Conservation (phyloP, 2,329 filamentous ascomycete genomes). For the Penicillium occitanis region DNA sequence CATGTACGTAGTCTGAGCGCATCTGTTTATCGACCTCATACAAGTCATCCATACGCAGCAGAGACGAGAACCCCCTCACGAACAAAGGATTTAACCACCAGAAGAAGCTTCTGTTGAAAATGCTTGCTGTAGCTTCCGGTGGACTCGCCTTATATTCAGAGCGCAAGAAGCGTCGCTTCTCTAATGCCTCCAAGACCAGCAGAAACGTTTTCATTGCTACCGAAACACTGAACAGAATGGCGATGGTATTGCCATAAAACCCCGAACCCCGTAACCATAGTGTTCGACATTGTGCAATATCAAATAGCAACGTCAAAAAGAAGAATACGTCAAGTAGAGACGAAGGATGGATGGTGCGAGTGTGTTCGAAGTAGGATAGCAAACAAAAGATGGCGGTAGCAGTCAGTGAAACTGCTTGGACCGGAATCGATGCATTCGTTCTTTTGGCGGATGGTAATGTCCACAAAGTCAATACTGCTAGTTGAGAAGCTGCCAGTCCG, state of each 20-base stretch:
- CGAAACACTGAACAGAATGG: constrained; percentile 38
- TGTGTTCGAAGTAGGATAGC: constrained; percentile 31
- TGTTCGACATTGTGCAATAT: constrained; percentile 44
- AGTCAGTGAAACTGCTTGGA: constrained; percentile 33
- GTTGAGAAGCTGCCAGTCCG: constrained; percentile 36
- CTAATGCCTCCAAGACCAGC: constrained; percentile 42
- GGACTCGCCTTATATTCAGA: constrained; percentile 42
- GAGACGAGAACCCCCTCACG: constrained; percentile 44
- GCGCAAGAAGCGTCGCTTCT: constrained; percentile 49
- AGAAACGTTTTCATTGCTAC: constrained; percentile 42
- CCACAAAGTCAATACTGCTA: constrained; percentile 41
- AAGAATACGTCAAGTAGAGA: constrained; percentile 42
- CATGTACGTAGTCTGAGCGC: constrained; percentile 42
- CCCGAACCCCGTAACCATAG: constrained; percentile 33
- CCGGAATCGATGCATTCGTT: constrained; percentile 38
- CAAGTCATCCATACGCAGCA: constrained; percentile 44
- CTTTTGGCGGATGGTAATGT: constrained; percentile 31
- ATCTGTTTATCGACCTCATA: constrained; percentile 48
- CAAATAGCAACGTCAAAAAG: constrained; percentile 42
- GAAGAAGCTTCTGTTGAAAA: constrained; percentile 48
- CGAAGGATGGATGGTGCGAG: constrained; percentile 30
- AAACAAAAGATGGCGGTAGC: constrained; percentile 34
- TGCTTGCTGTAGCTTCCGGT: constrained; percentile 49
- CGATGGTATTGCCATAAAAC: constrained; percentile 33
- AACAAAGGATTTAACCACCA: constrained; percentile 53